Percentiles rank a stretch among this genome's conserved stretches.
These are phyloP conservation scores for Sporothrix protearum DNA, from an alignment of 2,329 filamentous ascomycete species.

Conservation along the genomic window DNA sequence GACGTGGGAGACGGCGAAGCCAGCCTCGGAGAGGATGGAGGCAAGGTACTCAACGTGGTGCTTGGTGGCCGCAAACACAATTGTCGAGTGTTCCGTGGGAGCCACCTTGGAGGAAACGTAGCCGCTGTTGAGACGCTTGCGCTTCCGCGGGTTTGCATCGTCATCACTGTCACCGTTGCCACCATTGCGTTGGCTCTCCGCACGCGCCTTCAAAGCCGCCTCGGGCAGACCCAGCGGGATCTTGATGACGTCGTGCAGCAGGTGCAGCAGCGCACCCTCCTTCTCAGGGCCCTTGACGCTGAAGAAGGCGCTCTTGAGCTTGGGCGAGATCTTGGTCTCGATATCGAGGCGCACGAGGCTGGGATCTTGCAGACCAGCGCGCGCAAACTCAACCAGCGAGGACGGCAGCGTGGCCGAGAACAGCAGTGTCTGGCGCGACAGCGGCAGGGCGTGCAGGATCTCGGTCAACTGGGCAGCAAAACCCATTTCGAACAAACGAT, in stretches of 20 bases:
- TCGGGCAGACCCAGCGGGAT: constrained; percentile 69
- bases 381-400: constrained; percentile 90
- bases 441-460: constrained; percentile 83
- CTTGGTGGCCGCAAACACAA: constrained; percentile 91
- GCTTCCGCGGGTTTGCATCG: constrained; percentile 64
- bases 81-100: constrained; percentile 86
- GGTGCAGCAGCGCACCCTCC: constrained; percentile 84
- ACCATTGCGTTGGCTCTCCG: constrained; percentile 24
- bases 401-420: constrained; percentile 95
- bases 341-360: constrained; percentile 85
- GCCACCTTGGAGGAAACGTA: constrained; percentile 57
- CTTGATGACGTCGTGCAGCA: constrained; percentile 88
- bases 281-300: constrained; percentile 89
- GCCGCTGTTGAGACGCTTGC: constrained; percentile 60
- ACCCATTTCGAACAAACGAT: constrained; percentile 97
- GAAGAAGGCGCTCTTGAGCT: constrained; percentile 94
- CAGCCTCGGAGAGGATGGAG: constrained; percentile 70
- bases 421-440: constrained; percentile 80
- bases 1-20: constrained; percentile 87
- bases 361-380: constrained; percentile 88
- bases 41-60: constrained; percentile 95
- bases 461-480: constrained; percentile 91
- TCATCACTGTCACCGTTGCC: constrained; percentile 18
- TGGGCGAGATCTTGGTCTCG: constrained; percentile 92
- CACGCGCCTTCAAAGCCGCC: constrained; percentile 46